These are phyloP conservation scores for Annulohypoxylon bovei DNA, from an alignment of 495 filamentous ascomycete genomes.

Conservation along the genomic window DNA sequence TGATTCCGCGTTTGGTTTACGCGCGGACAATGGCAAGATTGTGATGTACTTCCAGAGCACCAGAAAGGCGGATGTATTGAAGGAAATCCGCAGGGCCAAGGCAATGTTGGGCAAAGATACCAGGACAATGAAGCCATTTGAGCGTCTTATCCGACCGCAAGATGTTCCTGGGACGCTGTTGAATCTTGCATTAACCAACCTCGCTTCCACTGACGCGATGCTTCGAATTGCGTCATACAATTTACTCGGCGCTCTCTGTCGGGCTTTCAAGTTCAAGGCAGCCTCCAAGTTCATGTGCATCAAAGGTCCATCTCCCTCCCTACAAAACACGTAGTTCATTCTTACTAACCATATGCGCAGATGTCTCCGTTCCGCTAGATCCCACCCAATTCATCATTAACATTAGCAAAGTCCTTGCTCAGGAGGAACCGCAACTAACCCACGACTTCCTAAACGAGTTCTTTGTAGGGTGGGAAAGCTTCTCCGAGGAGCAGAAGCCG, in stretches of 20 bases:
- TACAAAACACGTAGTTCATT: not conserved
- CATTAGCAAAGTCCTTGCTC: slow-evolving; percentile 68
- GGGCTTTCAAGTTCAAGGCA: slow-evolving; percentile 70
- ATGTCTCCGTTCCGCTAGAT: slow-evolving; percentile 66
- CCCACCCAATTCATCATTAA: slow-evolving; percentile 70
- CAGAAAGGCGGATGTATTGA: slow-evolving; percentile 67
- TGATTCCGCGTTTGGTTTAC: slow-evolving; percentile 72
- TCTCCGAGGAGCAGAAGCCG: slow-evolving; percentile 68
- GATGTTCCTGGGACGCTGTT: slow-evolving; percentile 73
- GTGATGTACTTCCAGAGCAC: slow-evolving; percentile 73
- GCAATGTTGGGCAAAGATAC: slow-evolving; percentile 68
- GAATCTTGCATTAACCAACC: slow-evolving; percentile 71
- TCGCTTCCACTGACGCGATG: slow-evolving; percentile 64
- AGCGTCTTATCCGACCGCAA: slow-evolving; percentile 70
- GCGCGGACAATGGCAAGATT: slow-evolving; percentile 72
- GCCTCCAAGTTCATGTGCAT: slow-evolving; percentile 67
- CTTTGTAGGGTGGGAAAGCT: slow-evolving; percentile 74
- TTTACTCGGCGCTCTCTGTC: slow-evolving; percentile 68
- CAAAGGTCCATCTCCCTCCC: slow-evolving; percentile 55
- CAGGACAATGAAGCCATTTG: slow-evolving; percentile 63
- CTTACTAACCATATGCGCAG: slow-evolving; percentile 41
- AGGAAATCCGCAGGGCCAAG: slow-evolving; percentile 68
- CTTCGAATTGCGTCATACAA: slow-evolving; percentile 71
- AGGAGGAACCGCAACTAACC: slow-evolving; percentile 71
- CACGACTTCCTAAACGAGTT: slow-evolving; percentile 73